Evolutionary conservation across 2,329 filamentous ascomycete genomes (phyloP), one percentile per base, ranked within the genome.

Genomic region (Sporothrix dimorphospora): DNA sequence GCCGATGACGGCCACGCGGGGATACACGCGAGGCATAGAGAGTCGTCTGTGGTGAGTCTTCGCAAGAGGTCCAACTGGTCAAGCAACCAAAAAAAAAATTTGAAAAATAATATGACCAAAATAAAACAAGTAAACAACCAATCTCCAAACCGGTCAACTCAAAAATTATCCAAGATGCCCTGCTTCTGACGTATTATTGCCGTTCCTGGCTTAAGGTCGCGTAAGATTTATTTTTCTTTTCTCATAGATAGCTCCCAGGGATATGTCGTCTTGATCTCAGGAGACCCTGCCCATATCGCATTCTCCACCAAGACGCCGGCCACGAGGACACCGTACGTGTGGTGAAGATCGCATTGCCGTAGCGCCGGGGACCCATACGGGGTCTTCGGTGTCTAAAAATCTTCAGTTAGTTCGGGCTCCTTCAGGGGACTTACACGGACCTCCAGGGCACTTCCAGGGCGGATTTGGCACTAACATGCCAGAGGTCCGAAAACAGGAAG

Each of bases 1-100:
- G 7, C 72, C 72, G 34, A 73, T 73, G 14, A 73, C 69, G 38
- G 72, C 69, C 27, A 73, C 72, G 7, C 72, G 69, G n/a, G 40
- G 24, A 34, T 72, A 71, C 2, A 63, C 55, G 24, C 27, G 55
- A 4, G 55, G 12, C 30, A 59, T 59, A 30, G 6, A 12, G 8
- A 30, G 53, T 34, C 30, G 30, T 34, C 30, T 34, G 53, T 27
- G 12, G 27, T 6, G 16, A 12, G 49, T 55, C 1, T 55, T 55
- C 9, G 51, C 9, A 8, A 45, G 42, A 16, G 16, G 16, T 3
- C 4, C 7, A 45, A 45, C 42, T 3, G 21, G 49, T 19, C 4
- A 34, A n/a, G n/a, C 30, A 34, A 34, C 30, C 7, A n/a, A n/a
- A n/a, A n/a, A n/a, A n/a, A n/a, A n/a, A n/a, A n/a, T n/a, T n/a